These are phyloP conservation scores for Prunus dulcis DNA, from an alignment of 306 rosid genomes.

Conservation along the genomic window DNA sequence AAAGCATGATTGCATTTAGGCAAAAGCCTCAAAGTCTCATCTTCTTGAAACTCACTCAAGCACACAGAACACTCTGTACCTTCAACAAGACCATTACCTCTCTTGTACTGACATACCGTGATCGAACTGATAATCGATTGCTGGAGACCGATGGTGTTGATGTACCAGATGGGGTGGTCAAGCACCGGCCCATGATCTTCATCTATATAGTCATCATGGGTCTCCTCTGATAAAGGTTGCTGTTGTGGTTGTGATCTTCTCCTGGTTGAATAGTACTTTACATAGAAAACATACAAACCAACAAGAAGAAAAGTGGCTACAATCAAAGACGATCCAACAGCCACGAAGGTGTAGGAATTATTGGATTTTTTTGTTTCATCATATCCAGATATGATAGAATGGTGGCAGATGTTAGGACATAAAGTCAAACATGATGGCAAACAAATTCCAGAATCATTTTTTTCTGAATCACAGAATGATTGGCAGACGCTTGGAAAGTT, in stretches of 20 bases:
- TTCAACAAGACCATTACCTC: conserved; percentile 70
- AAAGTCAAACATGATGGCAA: background rate
- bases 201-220: background rate
- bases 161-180: conserved; percentile 85
- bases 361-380: background rate
- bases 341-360: background rate
- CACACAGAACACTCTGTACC: conserved; percentile 86
- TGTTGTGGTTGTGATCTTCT: conserved; percentile 4
- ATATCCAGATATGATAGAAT: background rate
- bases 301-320: background rate
- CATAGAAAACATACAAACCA: conserved; percentile 34
- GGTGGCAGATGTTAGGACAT: conserved; percentile 3
- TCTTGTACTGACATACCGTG: conserved; percentile 54
- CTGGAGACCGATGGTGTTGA: conserved; percentile 71
- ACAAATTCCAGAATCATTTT: background rate
- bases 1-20: conserved; percentile 89
- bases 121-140: conserved; percentile 57
- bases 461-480: background rate
- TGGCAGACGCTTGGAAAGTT: too few relatives aligned
- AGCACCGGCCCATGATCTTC: conserved; percentile 40
- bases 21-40: conserved; percentile 65
- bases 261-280: conserved; percentile 22
- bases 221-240: background rate
- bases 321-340: conserved; percentile 18
- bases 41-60: conserved; percentile 69